These are phyloP conservation scores for Mycena vulgaris DNA, from an alignment of 768 basidiomycete genomes.

Conservation along the genomic window DNA sequence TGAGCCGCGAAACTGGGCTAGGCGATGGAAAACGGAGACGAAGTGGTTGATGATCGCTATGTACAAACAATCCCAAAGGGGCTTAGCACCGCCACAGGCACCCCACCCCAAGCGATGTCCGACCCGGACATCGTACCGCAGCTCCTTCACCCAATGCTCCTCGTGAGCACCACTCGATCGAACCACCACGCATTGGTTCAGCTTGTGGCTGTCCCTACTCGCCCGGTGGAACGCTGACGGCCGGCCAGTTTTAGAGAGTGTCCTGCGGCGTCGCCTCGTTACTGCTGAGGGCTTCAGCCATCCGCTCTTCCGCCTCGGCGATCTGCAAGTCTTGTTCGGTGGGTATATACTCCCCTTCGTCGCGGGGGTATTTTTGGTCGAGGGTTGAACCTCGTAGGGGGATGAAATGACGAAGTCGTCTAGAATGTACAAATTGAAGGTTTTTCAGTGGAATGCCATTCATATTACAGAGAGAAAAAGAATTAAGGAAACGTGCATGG, in stretches of 20 bases:
- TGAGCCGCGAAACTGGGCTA: too few species aligned
- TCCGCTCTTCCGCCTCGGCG: too few species aligned
- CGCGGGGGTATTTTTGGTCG: constrained; percentile 33
- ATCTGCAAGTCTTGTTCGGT: too few species aligned
- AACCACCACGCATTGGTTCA: too few species aligned
- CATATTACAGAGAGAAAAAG: constrained; percentile 40
- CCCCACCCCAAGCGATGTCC: constrained; percentile 28
- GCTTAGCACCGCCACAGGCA: constrained; percentile 26
- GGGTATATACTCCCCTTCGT: too few species aligned
- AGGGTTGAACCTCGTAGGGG: constrained; percentile 39
- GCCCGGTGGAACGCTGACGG: too few species aligned
- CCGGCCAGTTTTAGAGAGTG: constrained; percentile 36
- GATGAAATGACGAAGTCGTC: constrained; percentile 39
- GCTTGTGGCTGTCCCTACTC: too few species aligned
- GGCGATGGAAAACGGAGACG: too few species aligned
- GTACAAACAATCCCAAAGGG: too few species aligned
- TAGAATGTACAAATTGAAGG: constrained; percentile 29
- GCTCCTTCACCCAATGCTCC: constrained; percentile 16
- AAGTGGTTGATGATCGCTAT: too few species aligned
- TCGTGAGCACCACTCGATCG: constrained; percentile 24
- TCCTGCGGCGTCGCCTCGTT: not conserved
- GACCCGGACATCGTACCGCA: constrained; percentile 13
- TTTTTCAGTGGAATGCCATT: constrained; percentile 36
- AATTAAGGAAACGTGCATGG: constrained; percentile 34
- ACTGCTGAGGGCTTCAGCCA: constrained; percentile 15